Percentiles rank a stretch among this genome's conserved stretches.
Conservation (phyloP, 169 alveolate genomes). For the Cryptosporidium canis region DNA sequence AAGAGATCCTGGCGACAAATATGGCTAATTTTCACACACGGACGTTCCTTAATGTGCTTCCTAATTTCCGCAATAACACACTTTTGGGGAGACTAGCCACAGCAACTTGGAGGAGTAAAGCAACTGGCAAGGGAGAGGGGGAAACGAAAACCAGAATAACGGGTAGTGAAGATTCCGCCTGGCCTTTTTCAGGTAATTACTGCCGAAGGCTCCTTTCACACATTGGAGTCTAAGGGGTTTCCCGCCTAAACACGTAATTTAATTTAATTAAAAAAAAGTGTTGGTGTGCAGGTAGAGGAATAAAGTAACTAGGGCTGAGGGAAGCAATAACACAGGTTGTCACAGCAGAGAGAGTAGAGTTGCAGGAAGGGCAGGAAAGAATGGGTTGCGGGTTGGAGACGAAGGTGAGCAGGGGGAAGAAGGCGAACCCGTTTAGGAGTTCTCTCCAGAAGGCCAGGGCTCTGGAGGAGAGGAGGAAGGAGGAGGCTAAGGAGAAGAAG, state of each 20-base stretch:
- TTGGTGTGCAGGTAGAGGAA: not conserved
- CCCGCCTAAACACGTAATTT: slow-evolving; percentile 3
- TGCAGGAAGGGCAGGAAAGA: not conserved
- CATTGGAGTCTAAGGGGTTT: not conserved
- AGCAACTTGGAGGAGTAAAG: too few relatives aligned
- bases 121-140: too few relatives aligned
- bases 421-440: slow-evolving; percentile 19
- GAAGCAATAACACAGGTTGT: not conserved
- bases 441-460: slow-evolving; percentile 55
- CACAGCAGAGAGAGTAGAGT: not conserved
- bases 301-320: not conserved
- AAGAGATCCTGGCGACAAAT: too few relatives aligned
- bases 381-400: not conserved
- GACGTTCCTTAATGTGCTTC: too few relatives aligned
- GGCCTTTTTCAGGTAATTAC: too few relatives aligned
- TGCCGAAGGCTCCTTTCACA: not conserved
- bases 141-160: too few relatives aligned
- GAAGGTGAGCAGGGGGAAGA: slow-evolving; percentile 5
- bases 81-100: too few relatives aligned
- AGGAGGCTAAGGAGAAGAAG: slow-evolving; percentile 9
- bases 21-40: too few relatives aligned
- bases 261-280: not conserved
- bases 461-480: not conserved
- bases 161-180: too few relatives aligned
- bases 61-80: too few relatives aligned